Evolutionary conservation across 2,329 filamentous ascomycete species (phyloP), one percentile per base, ranked within the genome.

Genomic region (Aspergillus arachidicola): DNA sequence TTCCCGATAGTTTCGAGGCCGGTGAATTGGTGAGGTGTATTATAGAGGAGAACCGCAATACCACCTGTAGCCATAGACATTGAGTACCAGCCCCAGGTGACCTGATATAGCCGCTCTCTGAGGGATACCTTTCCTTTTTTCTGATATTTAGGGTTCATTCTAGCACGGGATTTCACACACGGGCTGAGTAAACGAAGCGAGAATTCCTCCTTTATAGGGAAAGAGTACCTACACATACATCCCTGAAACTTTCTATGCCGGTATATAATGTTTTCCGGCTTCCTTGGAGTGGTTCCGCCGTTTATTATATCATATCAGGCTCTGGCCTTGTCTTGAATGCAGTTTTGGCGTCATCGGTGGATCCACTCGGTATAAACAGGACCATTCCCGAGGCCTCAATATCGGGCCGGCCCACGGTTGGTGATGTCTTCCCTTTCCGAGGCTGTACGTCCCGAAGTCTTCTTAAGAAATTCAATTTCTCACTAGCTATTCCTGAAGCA

Each of bases 21-120:
- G 0, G 78, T 73, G 71, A 93, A 93, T 63, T 83, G 80, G 67
- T 87, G 85, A 4, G 90, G 89, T 10, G 78, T 79, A n/a, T 63
- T 61, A 51, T 89, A 85, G 48, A 92, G 81, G 14, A 92, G 81
- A 43, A 64, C 64, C 0, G 89, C 84, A 1, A 92, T 77, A 0
- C 89, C 89, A n/a, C 90, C 90, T 0, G 89, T 91, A 43, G 87
- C 89, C 89, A 92, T 92, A 3, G 88, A 87, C 32, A 86, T 80
- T 0, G 88, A 89, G 76, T 88, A 93, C 89, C 89, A 91, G 19
- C 85, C 86, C 87, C 86, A 88, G 1, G 85, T 87, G 68, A 88
- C 86, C 74, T 87, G 51, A 9, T 10, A 54, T 21, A 54, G 30
- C 23, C 51, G 51, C 4, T 36, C 19, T 36, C 16, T 21, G 14